These are phyloP conservation scores for Davidsoniella eucalypti DNA, from an alignment of 2,329 filamentous ascomycete genomes.

Conservation along the genomic window DNA sequence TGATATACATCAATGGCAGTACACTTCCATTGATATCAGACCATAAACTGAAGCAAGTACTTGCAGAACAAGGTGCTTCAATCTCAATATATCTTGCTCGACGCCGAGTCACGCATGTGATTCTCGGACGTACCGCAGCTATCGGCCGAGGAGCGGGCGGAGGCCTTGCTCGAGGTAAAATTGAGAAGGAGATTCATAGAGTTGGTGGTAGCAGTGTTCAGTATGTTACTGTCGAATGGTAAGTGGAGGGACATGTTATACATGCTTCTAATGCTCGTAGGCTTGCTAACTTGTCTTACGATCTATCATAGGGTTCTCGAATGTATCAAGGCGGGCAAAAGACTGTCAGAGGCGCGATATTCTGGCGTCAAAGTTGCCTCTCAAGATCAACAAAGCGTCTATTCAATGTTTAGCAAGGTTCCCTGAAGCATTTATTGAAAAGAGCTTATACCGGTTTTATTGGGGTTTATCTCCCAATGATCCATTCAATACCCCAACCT, in stretches of 20 bases:
- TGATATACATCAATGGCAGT: conserved; percentile 76
- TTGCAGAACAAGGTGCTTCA: conserved; percentile 56
- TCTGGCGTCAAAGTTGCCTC: conserved; percentile 43
- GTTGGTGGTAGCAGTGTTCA: conserved; percentile 54
- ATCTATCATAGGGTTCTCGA: conserved; percentile 50
- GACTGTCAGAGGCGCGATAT: conserved; percentile 61
- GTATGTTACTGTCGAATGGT: conserved; percentile 73
- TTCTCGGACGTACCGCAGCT: conserved; percentile 47
- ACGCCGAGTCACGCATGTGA: conserved; percentile 68
- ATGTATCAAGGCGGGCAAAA: conserved; percentile 58
- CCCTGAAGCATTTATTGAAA: not conserved
- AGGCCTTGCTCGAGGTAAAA: conserved; percentile 58
- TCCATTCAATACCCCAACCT: too few relatives aligned
- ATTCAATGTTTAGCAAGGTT: conserved; percentile 33
- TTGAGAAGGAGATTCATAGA: conserved; percentile 61
- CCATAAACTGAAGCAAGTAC: conserved; percentile 65
- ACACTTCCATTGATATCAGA: conserved; percentile 70
- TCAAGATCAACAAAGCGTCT: conserved; percentile 41
- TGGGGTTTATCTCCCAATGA: not conserved
- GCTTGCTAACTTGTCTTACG: conserved; percentile 5
- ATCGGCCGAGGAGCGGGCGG: conserved; percentile 45
- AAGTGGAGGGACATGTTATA: conserved; percentile 17
- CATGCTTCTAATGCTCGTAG: conserved; percentile 11
- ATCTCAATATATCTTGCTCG: conserved; percentile 56
- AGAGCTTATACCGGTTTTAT: not conserved